A percentile compares a stretch with the other conserved stretches of the same genome.
Evolutionary conservation across 2,329 filamentous ascomycete genomes (phyloP).

Genomic region (Botrytis cinerea): DNA sequence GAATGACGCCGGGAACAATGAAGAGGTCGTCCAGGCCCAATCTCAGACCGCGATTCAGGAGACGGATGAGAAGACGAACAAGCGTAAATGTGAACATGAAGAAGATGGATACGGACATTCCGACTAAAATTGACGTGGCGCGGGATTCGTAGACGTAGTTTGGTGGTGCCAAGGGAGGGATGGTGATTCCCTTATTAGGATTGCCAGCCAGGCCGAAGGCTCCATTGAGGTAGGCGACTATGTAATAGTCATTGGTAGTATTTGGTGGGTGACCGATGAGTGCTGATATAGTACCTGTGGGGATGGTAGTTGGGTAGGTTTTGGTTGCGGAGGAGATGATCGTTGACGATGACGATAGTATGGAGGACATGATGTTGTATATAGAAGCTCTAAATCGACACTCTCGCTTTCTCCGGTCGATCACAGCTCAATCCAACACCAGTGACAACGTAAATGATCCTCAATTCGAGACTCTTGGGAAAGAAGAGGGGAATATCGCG

Average conservation of each 20-base stretch:
- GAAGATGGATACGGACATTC: conserved; percentile 39
- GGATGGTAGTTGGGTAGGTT: conserved; percentile 22
- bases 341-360: not conserved
- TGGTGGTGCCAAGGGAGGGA: conserved; percentile 11
- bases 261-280: conserved; percentile 37
- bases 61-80: conserved; percentile 38
- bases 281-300: conserved; percentile 33
- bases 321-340: conserved; percentile 14
- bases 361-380: conserved; percentile 9
- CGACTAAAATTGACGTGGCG: conserved; percentile 36
- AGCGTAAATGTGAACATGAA: conserved; percentile 39
- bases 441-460: not conserved
- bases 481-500: not conserved
- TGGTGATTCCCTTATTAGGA: conserved; percentile 27
- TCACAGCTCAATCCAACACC: too few relatives aligned
- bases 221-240: conserved; percentile 37
- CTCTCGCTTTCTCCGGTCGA: not conserved
- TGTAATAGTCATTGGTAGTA: conserved; percentile 39
- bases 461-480: not conserved
- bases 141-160: conserved; percentile 37
- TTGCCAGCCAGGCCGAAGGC: conserved; percentile 30
- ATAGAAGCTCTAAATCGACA: not conserved
- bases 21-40: conserved; percentile 43
- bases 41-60: conserved; percentile 35
- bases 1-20: conserved; percentile 40